Evolutionary conservation across 129 eudicot species (phyloP).

Genomic region (Artemisia annua): DNA sequence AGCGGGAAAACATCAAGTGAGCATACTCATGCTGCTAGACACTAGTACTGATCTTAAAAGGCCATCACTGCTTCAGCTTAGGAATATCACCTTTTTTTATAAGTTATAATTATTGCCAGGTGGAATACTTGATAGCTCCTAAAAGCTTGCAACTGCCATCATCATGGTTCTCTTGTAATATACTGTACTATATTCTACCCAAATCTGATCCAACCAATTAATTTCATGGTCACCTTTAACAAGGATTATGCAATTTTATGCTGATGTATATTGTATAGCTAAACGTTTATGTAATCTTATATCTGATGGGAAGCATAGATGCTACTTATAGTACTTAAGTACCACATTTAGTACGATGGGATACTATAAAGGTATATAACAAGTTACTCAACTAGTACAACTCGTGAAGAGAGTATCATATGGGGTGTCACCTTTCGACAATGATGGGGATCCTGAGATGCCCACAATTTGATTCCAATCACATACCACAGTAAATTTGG

Average conservation of each 20-base stretch:
- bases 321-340: no score
- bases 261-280: conserved; percentile 5
- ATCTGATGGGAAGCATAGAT: no score
- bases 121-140: conserved; percentile 20
- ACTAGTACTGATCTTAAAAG: conserved; percentile 19
- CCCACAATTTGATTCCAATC: no score
- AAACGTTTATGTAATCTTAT: no score
- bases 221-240: not conserved
- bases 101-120: conserved; percentile 14
- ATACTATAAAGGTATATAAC: no score
- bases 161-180: conserved; percentile 20
- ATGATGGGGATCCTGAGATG: no score
- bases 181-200: not conserved
- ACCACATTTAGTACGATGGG: no score
- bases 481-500: no score
- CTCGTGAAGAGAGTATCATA: no score
- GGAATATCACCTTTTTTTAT: conserved; percentile 18
- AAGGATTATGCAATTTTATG: conserved; percentile 11
- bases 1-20: conserved; percentile 14
- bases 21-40: conserved; percentile 20
- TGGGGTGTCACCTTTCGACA: no score
- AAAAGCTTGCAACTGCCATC: conserved; percentile 30
- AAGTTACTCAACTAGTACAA: no score
- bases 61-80: conserved; percentile 8
- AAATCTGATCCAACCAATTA: no score